Conservation (phyloP, 2,329 filamentous ascomycete species). For the Fusarium mundagurra region DNA sequence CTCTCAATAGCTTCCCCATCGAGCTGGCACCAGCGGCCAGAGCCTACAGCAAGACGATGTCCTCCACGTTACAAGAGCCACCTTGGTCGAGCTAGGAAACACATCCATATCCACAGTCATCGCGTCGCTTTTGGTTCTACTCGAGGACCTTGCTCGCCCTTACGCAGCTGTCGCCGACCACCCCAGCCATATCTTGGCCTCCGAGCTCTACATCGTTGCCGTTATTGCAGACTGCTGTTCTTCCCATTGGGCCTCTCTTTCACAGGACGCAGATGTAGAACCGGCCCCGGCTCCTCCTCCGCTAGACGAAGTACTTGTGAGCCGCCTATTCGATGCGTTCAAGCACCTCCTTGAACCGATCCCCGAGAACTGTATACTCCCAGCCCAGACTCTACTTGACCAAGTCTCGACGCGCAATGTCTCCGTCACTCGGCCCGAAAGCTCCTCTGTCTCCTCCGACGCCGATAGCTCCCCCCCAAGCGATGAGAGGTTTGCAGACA, state of each 20-base stretch:
- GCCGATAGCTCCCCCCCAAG: conserved; percentile 25
- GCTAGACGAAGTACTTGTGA: conserved; percentile 62
- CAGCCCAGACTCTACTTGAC: conserved; percentile 67
- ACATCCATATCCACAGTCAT: conserved; percentile 64
- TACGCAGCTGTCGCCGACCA: conserved; percentile 63
- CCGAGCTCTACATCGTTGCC: conserved; percentile 71
- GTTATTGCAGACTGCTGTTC: conserved; percentile 73
- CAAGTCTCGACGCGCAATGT: conserved; percentile 54
- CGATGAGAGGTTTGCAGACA: conserved; percentile 46
- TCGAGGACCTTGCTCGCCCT: conserved; percentile 67
- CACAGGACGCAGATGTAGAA: conserved; percentile 40
- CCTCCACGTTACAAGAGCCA: conserved; percentile 67
- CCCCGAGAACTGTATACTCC: conserved; percentile 65
- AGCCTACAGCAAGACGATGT: conserved; percentile 70
- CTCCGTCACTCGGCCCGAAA: conserved; percentile 46
- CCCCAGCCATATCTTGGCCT: conserved; percentile 68
- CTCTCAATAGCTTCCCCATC: conserved; percentile 68
- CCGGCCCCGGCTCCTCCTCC: conserved; percentile 46
- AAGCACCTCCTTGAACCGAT: conserved; percentile 68
- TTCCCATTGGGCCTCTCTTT: conserved; percentile 65
- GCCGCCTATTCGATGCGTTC: conserved; percentile 64
- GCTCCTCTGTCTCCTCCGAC: conserved; percentile 26
- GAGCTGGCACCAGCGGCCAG: conserved; percentile 66
- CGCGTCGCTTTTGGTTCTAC: conserved; percentile 64
- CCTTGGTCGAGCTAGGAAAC: conserved; percentile 68